phyloP scores from a whole-genome alignment of 2,329 filamentous ascomycete genomes.

The Pestalotiopsis sp. region DNA sequence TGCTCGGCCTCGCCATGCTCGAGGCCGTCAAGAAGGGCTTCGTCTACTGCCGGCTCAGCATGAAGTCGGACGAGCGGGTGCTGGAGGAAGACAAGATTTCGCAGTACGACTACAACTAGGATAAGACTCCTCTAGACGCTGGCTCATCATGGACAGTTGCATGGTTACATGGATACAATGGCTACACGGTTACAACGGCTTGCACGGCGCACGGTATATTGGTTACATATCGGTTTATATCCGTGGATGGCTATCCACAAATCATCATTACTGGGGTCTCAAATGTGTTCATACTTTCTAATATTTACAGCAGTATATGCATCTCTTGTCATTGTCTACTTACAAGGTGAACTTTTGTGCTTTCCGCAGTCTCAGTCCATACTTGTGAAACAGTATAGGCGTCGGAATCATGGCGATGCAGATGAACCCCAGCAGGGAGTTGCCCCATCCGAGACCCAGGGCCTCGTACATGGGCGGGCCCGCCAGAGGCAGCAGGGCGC shows the following conservation, averaged over 20 bases:
- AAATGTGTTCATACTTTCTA: not conserved
- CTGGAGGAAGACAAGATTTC: not conserved
- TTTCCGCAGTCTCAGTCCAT: conserved; percentile 7
- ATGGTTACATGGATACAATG: not conserved
- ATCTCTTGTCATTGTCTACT: not conserved
- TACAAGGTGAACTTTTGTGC: conserved; percentile 7
- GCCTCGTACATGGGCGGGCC: conserved; percentile 10
- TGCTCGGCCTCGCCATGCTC: conserved; percentile 21
- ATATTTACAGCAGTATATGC: not conserved
- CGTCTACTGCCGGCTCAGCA: not conserved
- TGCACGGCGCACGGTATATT: too few relatives aligned
- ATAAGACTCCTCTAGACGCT: not conserved
- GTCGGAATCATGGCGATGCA: conserved; percentile 10
- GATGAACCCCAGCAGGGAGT: conserved; percentile 10
- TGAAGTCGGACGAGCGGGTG: not conserved
- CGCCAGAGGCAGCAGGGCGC: conserved; percentile 6
- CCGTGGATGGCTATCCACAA: not conserved
- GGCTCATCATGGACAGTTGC: not conserved
- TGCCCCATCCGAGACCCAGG: conserved; percentile 9
- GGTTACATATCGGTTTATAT: not conserved
- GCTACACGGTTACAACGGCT: too few relatives aligned
- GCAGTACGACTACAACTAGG: not conserved
- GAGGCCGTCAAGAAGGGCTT: conserved; percentile 4
- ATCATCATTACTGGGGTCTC: not conserved
- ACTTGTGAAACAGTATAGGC: conserved; percentile 9